Conservation (phyloP, 108 stramenopile genomes). For the Skeletonema potamos region DNA sequence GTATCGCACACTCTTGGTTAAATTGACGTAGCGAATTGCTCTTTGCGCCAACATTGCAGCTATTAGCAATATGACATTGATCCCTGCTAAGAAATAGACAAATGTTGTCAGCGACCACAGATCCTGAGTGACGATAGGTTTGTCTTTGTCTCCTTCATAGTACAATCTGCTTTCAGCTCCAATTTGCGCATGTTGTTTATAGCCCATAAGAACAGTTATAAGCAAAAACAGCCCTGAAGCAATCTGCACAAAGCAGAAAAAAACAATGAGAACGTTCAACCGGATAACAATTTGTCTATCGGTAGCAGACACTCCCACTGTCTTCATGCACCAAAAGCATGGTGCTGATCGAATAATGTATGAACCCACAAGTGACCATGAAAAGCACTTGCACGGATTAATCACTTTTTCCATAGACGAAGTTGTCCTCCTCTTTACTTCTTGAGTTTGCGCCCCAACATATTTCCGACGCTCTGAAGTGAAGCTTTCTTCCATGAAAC, state of each 20-base stretch:
- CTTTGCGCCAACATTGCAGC: slow-evolving; percentile 56
- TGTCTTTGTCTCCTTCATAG: not conserved
- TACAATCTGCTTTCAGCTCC: not conserved
- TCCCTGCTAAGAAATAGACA: slow-evolving; percentile 46
- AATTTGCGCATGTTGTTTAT: slow-evolving; percentile 1
- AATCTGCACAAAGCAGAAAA: slow-evolving; percentile 58
- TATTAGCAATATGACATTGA: slow-evolving; percentile 53
- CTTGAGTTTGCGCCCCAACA: not conserved
- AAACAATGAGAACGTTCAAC: slow-evolving; percentile 60
- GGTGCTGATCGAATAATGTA: slow-evolving; percentile 44
- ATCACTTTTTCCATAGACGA: not conserved
- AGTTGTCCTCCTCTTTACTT: not conserved
- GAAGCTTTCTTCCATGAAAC: not conserved
- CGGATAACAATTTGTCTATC: slow-evolving; percentile 67
- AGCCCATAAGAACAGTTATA: slow-evolving; percentile 18
- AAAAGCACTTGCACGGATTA: slow-evolving; percentile 9
- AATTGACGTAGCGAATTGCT: slow-evolving; percentile 67
- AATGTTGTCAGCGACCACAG: slow-evolving; percentile 42
- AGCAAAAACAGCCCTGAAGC: slow-evolving; percentile 41
- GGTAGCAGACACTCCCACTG: slow-evolving; percentile 45
- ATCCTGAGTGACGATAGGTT: slow-evolving; percentile 20
- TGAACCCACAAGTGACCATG: slow-evolving; percentile 28
- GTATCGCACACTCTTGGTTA: slow-evolving; percentile 70
- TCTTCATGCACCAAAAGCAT: slow-evolving; percentile 43
- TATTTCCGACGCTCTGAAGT: not conserved